A percentile compares a stretch with the other conserved stretches of the same genome.
Evolutionary conservation across 306 rosid species (phyloP).

Genomic region (Boehmeria nivea): DNA sequence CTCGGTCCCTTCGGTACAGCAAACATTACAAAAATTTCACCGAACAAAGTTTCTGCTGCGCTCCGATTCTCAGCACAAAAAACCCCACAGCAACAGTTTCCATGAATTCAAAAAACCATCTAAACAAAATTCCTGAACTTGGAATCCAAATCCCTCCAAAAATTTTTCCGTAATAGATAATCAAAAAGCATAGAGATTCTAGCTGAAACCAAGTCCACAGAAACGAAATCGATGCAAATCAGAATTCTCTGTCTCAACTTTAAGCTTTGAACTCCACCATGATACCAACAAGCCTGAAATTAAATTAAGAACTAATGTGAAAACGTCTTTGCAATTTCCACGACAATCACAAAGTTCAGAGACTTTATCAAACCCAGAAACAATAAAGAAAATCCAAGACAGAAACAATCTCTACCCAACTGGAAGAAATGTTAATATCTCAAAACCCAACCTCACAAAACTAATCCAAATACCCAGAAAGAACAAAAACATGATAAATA

Average conservation of each 20-base stretch:
- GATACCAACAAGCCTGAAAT: conserved; percentile 15
- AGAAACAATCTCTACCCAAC: no score
- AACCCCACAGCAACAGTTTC: conserved; percentile 20
- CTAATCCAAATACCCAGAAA: not conserved
- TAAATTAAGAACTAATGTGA: conserved; percentile 10
- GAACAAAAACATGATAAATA: not conserved
- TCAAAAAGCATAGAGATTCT: no score
- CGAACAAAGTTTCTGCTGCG: conserved; percentile 24
- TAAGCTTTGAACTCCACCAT: conserved; percentile 9
- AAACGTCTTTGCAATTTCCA: no score
- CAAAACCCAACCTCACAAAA: not conserved
- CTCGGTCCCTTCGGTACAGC: conserved; percentile 26
- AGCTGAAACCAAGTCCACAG: conserved; percentile 1
- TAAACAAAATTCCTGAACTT: conserved; percentile 14
- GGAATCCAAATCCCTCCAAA: not conserved
- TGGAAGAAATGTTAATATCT: no score
- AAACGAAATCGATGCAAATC: conserved; percentile 15
- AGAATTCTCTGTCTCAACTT: conserved; percentile 14
- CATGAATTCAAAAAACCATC: conserved; percentile 26
- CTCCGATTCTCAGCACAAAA: conserved; percentile 24
- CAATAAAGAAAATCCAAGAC: conserved; percentile 12
- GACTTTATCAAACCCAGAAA: conserved; percentile 11
- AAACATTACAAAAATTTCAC: conserved; percentile 34
- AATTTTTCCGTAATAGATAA: no score
- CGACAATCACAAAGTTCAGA: no score